These are phyloP conservation scores for Wolfiporia cocos DNA, from an alignment of 1,284 basidiomycete genomes.

Conservation along the genomic window DNA sequence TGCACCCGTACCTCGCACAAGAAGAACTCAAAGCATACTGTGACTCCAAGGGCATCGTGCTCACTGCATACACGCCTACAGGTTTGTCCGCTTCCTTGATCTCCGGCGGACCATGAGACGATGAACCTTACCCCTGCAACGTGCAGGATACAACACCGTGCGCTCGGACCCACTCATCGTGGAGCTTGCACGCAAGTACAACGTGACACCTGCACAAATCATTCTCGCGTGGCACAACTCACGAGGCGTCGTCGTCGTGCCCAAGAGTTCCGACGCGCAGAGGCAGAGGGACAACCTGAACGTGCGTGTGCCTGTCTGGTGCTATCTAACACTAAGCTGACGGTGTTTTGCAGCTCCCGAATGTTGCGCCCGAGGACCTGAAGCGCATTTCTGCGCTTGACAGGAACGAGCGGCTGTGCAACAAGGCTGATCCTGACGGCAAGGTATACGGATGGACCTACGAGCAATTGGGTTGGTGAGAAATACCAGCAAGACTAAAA, in stretches of 20 bases:
- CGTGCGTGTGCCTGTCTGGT: conserved; percentile 22
- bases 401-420: conserved; percentile 32
- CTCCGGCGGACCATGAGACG: neutral
- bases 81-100: conserved; percentile 25
- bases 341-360: conserved; percentile 30
- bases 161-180: conserved; percentile 34
- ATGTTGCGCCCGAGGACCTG: conserved; percentile 38
- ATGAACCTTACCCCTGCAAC: neutral
- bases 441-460: conserved; percentile 43
- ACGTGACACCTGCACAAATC: conserved; percentile 34
- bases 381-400: conserved; percentile 50
- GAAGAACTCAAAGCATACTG: conserved; percentile 54
- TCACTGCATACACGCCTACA: conserved; percentile 66
- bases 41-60: conserved; percentile 47
- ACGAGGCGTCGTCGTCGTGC: conserved; percentile 32
- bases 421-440: conserved; percentile 25
- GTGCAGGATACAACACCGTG: conserved; percentile 34
- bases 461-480: conserved; percentile 42
- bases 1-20: conserved; percentile 54
- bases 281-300: conserved; percentile 39
- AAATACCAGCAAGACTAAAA: too few relatives aligned
- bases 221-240: conserved; percentile 40
- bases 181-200: conserved; percentile 37
- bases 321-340: conserved; percentile 9
- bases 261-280: conserved; percentile 35